Evolutionary conservation across 306 rosid species (phyloP).

Genomic region (Dalbergia cultrata): DNA sequence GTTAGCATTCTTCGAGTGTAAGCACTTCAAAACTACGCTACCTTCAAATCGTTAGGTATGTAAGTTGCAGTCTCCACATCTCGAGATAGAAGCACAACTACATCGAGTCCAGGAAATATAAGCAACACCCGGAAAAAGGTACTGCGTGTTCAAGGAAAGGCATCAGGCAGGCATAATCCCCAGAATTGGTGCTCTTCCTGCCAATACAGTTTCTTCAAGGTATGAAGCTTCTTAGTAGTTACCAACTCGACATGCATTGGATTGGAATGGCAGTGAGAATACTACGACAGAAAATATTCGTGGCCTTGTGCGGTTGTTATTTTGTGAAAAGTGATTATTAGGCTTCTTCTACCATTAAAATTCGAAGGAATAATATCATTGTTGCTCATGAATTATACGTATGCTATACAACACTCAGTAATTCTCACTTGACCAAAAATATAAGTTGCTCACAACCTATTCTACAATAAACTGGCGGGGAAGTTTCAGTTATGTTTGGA

Average conservation of each 20-base stretch:
- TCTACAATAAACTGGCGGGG: slow-evolving; percentile 48
- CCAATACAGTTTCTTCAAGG: slow-evolving; percentile 12
- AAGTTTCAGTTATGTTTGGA: slow-evolving; percentile 51
- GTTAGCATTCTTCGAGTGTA: slow-evolving; percentile 60
- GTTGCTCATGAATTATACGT: slow-evolving; percentile 47
- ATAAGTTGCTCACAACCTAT: slow-evolving; percentile 48
- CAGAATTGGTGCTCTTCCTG: slow-evolving; percentile 25
- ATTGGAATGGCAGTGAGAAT: background rate
- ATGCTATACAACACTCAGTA: slow-evolving; percentile 60
- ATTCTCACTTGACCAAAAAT: slow-evolving; percentile 51
- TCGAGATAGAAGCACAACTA: slow-evolving; percentile 19
- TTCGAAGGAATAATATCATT: slow-evolving; percentile 44
- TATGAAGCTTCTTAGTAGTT: slow-evolving; percentile 36
- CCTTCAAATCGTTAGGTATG: slow-evolving; percentile 70
- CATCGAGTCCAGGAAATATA: slow-evolving; percentile 22
- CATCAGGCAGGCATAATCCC: slow-evolving; percentile 20
- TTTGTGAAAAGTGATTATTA: slow-evolving; percentile 7
- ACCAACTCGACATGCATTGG: slow-evolving; percentile 33
- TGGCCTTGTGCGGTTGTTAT: background rate
- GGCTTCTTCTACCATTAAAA: slow-evolving; percentile 49
- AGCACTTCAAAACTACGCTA: slow-evolving; percentile 70
- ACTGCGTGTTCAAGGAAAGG: background rate
- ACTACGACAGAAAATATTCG: background rate
- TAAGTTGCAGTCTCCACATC: slow-evolving; percentile 68
- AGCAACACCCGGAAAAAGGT: slow-evolving; percentile 10